These are phyloP conservation scores for Edaphochlamys debaryana DNA, from an alignment of 139 green algal species.

Conservation along the genomic window DNA sequence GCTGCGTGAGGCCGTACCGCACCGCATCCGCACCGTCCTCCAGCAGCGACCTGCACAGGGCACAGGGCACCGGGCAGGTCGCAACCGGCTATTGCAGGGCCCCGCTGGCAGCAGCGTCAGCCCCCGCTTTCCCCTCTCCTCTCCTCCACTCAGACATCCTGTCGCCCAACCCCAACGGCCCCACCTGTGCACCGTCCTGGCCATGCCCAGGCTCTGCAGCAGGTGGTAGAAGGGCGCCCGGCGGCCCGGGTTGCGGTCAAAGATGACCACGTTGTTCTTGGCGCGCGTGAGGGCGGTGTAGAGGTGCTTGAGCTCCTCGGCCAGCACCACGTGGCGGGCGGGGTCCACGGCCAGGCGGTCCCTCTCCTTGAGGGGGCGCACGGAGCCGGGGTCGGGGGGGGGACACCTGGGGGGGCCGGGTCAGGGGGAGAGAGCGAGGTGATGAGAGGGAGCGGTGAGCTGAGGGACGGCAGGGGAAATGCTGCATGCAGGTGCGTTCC, in stretches of 20 bases:
- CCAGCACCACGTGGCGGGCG: constrained; percentile 68
- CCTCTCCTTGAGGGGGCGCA: constrained; percentile 9
- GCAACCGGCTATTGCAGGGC: too few species aligned
- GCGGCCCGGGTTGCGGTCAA: constrained; percentile 40
- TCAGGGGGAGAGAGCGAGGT: too few species aligned
- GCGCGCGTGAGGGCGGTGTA: constrained; percentile 85
- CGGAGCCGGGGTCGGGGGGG: constrained; percentile 7
- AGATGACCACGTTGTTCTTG: constrained; percentile 72
- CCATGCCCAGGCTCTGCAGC: constrained; percentile 44
- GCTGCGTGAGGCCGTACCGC: constrained; percentile 45
- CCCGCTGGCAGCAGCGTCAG: too few species aligned
- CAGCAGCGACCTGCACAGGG: constrained; percentile 38
- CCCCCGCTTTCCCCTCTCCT: too few species aligned
- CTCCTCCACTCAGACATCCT: too few species aligned
- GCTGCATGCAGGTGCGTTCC: too few species aligned
- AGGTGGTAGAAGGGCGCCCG: constrained; percentile 55
- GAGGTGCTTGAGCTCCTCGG: constrained; percentile 84
- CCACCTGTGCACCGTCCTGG: constrained; percentile 42
- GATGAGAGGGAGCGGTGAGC: too few species aligned
- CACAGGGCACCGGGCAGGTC: too few species aligned
- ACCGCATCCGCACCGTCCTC: constrained; percentile 46
- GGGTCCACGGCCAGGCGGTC: too few species aligned
- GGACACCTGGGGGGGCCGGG: too few species aligned
- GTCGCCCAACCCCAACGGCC: not conserved
- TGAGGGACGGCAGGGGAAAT: not conserved